Base-by-base conservation (phyloP, 208 protist species). In the Acanthamoeba royreba region DNA sequence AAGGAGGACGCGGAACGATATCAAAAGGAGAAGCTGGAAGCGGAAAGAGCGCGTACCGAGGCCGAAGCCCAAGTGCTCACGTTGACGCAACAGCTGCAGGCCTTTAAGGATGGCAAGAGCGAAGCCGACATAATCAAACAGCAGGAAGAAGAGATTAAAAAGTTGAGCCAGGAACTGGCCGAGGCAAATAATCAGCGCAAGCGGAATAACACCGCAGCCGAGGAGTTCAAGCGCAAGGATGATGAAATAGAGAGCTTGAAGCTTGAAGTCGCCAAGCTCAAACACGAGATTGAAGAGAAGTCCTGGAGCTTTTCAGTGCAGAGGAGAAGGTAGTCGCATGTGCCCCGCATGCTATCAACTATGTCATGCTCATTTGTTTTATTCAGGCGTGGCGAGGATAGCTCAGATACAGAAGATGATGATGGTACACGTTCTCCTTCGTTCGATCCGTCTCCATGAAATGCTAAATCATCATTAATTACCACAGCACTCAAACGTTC, bases 251-350 rank as follows among this genome's bases (percentile, higher is more conserved):
- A 47, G 15, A 42, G 40, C 69, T 42, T 81, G 19, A 33, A 42
- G 38, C 38, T 81, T 42, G 69, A 81, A 25, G 69, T 81, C 8
- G 33, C 69, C 69, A 43, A 47, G 38, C 69, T 81, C 69, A 81
- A 81, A 42, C 69, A 81, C 69, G 69, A 81, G 69, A 11, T 81
- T 42, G 69, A 81, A 42, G 69, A 81, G 69, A 43, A 81, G 69
- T 19, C 43, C 38, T 81, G 31, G 38, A 81, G 17, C 17, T 15
- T 43, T 42, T 81, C 69, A 33, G 38, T 81, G 8, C 69, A 81
- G 40, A 3, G 69, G 3, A 13, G 69, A 5, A 33, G 69, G 35
- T 1, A n/a, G n/a, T n/a, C n/a, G n/a, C n/a, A n/a, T n/a, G n/a
- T n/a, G n/a, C n/a, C n/a, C n/a, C n/a, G n/a, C n/a, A n/a, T n/a